Base-by-base conservation (phyloP, 345 rosid genomes). In the Microcos paniculata region DNA sequence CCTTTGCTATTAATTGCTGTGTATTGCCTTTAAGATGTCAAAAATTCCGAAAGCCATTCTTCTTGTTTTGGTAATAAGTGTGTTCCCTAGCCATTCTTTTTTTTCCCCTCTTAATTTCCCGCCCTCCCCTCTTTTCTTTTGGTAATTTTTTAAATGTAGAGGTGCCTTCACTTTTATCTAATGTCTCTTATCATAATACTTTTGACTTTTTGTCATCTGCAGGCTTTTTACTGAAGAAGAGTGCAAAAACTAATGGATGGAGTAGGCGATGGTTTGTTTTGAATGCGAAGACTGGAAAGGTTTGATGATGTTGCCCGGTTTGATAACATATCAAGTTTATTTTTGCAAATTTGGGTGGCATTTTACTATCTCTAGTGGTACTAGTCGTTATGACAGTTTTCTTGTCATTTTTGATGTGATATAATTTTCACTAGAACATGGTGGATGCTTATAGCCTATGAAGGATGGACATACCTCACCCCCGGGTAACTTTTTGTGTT, bases 251-350 rank as follows among this genome's bases (percentile, higher is more conserved):
- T 62, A 86, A 86, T 83, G 97, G 94, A 26, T 94, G 99, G 99
- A 89, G 92, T 69, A 88, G 82, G 83, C 85, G 94, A 78, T 94
- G 99, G 99, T 94, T 94, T 88, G 99, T 94, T 59, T 76, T 94
- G 71, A 94, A 92, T 83, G 99, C 90, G 77, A 94, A 92, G 78
- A 89, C 88, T 67, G 95, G 98, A 85, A 95, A 95, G 99, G 99
- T 91, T 73, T 55, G 82, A 33, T 28, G 28, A 31, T 33, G 8
- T 18, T 70, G 31, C 14, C 51, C 42, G 9, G 23, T 35, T 53
- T 71, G 46, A 15, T 70, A 19, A 69, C 23, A 8, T n/a, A 30
- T 5, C 58, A 33, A 0, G 42, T 14, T 57, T 57, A 18, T 35
- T 26, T n/a, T 28, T 45, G 8, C 28, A 28, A 59, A 46, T 19